Percentiles rank a stretch among this genome's conserved stretches.
These are phyloP conservation scores for Bretziella fagacearum DNA, from an alignment of 2,329 filamentous ascomycete species.

Conservation along the genomic window DNA sequence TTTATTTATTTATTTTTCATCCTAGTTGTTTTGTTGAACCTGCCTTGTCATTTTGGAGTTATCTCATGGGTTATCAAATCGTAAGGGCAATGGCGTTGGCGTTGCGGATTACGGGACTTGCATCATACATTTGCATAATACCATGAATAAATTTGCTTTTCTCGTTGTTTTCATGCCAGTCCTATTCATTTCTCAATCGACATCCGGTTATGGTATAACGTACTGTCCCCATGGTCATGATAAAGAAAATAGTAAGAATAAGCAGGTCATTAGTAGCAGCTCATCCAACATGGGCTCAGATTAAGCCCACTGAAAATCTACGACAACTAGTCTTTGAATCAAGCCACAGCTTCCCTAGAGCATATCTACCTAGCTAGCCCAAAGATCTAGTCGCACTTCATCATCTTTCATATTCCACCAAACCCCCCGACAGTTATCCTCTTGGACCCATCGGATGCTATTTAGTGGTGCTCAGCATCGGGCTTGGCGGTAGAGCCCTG, in stretches of 20 bases:
- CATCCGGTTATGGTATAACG: no score
- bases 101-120: conserved; percentile 17
- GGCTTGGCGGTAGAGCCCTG: conserved; percentile 27
- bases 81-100: conserved; percentile 32
- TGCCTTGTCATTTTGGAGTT: conserved; percentile 6
- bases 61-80: conserved; percentile 19
- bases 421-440: neutral
- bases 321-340: neutral
- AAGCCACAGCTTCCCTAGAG: neutral
- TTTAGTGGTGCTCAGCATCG: conserved; percentile 25
- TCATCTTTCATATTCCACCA: neutral
- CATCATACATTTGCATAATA: conserved; percentile 11
- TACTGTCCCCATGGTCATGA: no score
- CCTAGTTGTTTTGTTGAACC: neutral
- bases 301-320: neutral
- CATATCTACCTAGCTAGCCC: neutral
- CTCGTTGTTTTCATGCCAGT: neutral
- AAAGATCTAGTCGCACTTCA: no score
- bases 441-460: neutral
- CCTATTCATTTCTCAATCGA: no score
- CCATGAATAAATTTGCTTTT: neutral
- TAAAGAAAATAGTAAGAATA: conserved; percentile 5
- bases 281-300: neutral
- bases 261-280: conserved; percentile 7
- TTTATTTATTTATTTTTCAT: conserved; percentile 16